phyloP scores from a whole-genome alignment of 495 filamentous ascomycete species.

The Penicillium roqueforti region DNA sequence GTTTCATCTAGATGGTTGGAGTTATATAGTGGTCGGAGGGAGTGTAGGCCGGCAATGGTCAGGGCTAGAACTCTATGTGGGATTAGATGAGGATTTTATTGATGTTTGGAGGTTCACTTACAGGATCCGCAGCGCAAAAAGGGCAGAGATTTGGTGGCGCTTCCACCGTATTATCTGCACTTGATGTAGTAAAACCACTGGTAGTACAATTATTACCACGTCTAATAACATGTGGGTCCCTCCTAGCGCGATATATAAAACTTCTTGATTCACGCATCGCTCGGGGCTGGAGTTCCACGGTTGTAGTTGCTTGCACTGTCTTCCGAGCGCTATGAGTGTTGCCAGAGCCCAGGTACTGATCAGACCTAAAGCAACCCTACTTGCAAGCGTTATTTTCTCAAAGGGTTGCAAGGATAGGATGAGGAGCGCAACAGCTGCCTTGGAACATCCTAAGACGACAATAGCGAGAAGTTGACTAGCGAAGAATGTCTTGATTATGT shows the following conservation, averaged over 20 bases:
- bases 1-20: not conserved
- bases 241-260: conserved; percentile 4
- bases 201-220: conserved; percentile 5
- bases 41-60: conserved; percentile 6
- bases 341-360: conserved; percentile 5
- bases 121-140: conserved; percentile 11
- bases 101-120: not conserved
- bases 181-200: conserved; percentile 5
- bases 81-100: not conserved
- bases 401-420: conserved; percentile 14
- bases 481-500: not conserved
- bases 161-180: conserved; percentile 11
- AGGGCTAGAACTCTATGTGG: conserved; percentile 5
- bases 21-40: conserved; percentile 3
- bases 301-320: conserved; percentile 4
- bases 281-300: conserved; percentile 4
- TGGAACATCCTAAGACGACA: conserved; percentile 13
- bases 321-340: conserved; percentile 5
- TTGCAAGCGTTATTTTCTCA: not conserved
- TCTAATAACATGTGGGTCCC: conserved; percentile 7
- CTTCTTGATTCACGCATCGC: conserved; percentile 9
- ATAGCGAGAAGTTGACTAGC: conserved; percentile 10
- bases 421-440: conserved; percentile 12
- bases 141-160: conserved; percentile 7
- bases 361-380: conserved; percentile 3